phyloP scores from a whole-genome alignment of 495 filamentous ascomycete genomes.

The Apodospora peruviana region DNA sequence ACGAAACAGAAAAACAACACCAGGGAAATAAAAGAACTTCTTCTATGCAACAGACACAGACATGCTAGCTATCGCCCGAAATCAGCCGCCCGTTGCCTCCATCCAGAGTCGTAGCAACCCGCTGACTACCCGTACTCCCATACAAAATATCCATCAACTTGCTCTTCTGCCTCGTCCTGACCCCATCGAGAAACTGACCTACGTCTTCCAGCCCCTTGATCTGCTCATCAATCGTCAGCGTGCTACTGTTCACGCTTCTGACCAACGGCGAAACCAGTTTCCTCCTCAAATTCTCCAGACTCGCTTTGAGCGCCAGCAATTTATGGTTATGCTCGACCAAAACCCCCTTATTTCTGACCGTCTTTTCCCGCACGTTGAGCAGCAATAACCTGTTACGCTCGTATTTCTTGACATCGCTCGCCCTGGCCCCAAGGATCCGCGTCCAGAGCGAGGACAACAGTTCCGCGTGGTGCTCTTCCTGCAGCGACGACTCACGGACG shows the following conservation, averaged over 20 bases:
- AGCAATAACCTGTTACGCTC: conserved; percentile 78
- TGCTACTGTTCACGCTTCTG: conserved; percentile 58
- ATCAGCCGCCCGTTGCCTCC: too few species aligned
- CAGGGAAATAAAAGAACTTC: too few species aligned
- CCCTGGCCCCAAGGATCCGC: conserved; percentile 68
- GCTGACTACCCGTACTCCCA: conserved; percentile 33
- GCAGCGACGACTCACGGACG: conserved; percentile 69
- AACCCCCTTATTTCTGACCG: conserved; percentile 77
- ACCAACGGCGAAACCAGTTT: conserved; percentile 80
- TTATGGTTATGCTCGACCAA: conserved; percentile 78
- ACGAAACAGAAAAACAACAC: too few species aligned
- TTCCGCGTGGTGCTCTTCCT: conserved; percentile 72
- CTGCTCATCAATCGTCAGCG: conserved; percentile 73
- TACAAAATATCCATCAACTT: conserved; percentile 78
- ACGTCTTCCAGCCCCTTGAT: conserved; percentile 75
- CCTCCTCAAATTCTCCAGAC: conserved; percentile 67
- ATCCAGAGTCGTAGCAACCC: too few species aligned
- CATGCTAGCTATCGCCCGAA: too few species aligned
- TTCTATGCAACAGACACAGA: too few species aligned
- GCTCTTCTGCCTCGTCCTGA: conserved; percentile 72
- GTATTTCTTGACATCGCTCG: conserved; percentile 70
- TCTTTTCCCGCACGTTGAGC: conserved; percentile 69
- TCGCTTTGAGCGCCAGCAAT: conserved; percentile 70
- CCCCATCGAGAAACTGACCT: conserved; percentile 64
- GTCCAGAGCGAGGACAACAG: conserved; percentile 82